phyloP scores from a whole-genome alignment of 805 yeast genomes.

The Citeromyces matritensis region DNA sequence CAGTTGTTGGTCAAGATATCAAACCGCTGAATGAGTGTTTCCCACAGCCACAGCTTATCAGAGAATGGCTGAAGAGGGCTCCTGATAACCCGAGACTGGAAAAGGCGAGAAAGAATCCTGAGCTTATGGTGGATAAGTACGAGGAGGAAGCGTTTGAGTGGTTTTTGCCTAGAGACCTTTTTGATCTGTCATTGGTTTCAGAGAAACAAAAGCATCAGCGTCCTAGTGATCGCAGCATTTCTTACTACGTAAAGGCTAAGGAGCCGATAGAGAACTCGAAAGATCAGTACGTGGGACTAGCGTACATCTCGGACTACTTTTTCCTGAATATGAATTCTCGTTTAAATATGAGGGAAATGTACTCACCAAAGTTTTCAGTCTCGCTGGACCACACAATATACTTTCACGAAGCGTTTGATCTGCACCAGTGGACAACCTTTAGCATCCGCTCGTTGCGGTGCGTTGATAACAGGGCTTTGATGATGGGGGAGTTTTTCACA shows the following conservation, averaged over 20 bases:
- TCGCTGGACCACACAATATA: slow-evolving; percentile 55
- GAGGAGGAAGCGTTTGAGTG: slow-evolving; percentile 17
- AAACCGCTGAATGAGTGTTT: slow-evolving; percentile 12
- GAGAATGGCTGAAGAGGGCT: slow-evolving; percentile 11
- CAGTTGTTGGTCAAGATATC: slow-evolving; percentile 13
- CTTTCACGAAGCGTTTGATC: slow-evolving; percentile 38
- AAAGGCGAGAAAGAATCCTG: slow-evolving; percentile 9
- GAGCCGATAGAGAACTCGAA: slow-evolving; percentile 9
- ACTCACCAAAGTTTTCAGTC: slow-evolving; percentile 33
- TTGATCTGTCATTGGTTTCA: slow-evolving; percentile 11
- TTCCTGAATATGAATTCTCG: slow-evolving; percentile 37
- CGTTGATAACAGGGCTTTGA: slow-evolving; percentile 33
- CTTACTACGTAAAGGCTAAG: slow-evolving; percentile 17
- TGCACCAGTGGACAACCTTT: slow-evolving; percentile 35
- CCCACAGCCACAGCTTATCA: slow-evolving; percentile 12
- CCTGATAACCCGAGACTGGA: slow-evolving; percentile 4
- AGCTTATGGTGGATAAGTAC: slow-evolving; percentile 11
- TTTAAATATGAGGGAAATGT: slow-evolving; percentile 27
- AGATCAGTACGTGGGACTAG: slow-evolving; percentile 39
- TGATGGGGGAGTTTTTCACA: slow-evolving; percentile 43
- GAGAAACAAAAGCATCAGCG: slow-evolving; percentile 5
- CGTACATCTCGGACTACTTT: slow-evolving; percentile 44
- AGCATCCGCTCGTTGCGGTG: slow-evolving; percentile 32
- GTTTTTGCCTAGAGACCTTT: slow-evolving; percentile 15
- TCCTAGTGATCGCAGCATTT: slow-evolving; percentile 11